A percentile compares a stretch with the other conserved stretches of the same genome.
Conservation (phyloP, 176 grass and related monocot genomes). For the Phragmites australis region DNA sequence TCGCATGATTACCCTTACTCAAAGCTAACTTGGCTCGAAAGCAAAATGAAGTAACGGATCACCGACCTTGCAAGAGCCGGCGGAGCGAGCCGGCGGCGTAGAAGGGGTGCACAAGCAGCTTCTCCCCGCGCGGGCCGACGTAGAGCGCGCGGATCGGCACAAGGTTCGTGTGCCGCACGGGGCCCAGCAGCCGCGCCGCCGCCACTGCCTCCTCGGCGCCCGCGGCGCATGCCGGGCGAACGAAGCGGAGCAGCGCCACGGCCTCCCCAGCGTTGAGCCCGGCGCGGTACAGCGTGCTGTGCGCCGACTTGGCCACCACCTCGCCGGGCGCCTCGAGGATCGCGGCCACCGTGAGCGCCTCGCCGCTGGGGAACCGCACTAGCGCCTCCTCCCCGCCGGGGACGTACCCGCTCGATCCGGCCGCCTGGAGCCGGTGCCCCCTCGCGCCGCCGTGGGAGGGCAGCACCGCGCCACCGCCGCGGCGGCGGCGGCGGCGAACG, state of each 20-base stretch:
- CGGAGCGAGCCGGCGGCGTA: slow-evolving; percentile 81
- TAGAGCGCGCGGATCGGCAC: slow-evolving; percentile 84
- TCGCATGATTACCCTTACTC: slow-evolving; percentile 29
- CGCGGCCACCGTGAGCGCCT: slow-evolving; percentile 65
- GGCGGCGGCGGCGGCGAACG: slow-evolving; percentile 35
- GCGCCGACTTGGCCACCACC: slow-evolving; percentile 79
- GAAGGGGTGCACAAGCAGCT: slow-evolving; percentile 86
- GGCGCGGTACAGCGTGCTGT: slow-evolving; percentile 88
- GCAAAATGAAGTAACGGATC: slow-evolving; percentile 16
- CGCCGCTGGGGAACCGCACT: slow-evolving; percentile 73
- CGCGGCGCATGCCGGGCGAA: slow-evolving; percentile 65
- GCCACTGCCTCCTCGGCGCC: slow-evolving; percentile 53
- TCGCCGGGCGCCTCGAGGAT: slow-evolving; percentile 94
- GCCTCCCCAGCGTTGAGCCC: slow-evolving; percentile 49
- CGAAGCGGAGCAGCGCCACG: slow-evolving; percentile 72
- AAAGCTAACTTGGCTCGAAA: slow-evolving; percentile 29
- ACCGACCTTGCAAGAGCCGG: slow-evolving; percentile 62
- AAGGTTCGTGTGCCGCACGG: slow-evolving; percentile 72
- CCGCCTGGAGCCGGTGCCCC: slow-evolving; percentile 43
- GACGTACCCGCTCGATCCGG: slow-evolving; percentile 20
- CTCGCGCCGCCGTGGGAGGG: slow-evolving; percentile 40
- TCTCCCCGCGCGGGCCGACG: slow-evolving; percentile 82
- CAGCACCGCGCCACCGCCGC: slow-evolving; percentile 23
- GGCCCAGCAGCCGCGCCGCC: slow-evolving; percentile 52
- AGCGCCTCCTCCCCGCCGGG: slow-evolving; percentile 57